Base-by-base conservation (phyloP, 2,329 filamentous ascomycete species). In the Immersiporthe knoxdaviesiana region DNA sequence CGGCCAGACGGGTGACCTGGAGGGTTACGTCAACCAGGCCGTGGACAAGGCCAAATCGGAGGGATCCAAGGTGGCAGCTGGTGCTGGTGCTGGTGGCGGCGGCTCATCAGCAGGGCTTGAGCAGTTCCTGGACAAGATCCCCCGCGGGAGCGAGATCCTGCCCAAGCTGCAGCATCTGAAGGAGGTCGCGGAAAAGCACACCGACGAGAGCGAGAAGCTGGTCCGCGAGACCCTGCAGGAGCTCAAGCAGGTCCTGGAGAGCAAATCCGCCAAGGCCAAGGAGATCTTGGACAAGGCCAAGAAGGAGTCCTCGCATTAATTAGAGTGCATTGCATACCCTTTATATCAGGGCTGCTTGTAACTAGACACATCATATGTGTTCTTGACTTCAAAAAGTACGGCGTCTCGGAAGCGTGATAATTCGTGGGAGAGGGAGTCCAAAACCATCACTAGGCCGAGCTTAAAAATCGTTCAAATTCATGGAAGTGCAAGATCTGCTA, bases 151-250 rank as follows among this genome's bases (percentile, higher is more conserved):
- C 58, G 85, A 91, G 78, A 86, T 93, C 62, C 75, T 92, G 47
- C 83, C 87, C 47, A 91, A 92, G 79, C 77, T 93, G 66, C 82
- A 88, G 74, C 84, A 91, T 74, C 78, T 94, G 67, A 84, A 87
- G 72, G 84, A 91, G 72, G 82, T 91, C 18, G 89, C 88, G 0
- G 83, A 90, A 74, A 88, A 92, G 81, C 88, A 92, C 77, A 88
- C 87, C 63, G 83, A 88, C 6, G 90, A 93, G 77, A 90, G 90
- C 2, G 86, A 93, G 82, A 86, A 88, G 78, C 81, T 93, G 50
- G 78, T 92, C 65, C 88, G 89, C 79, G 89, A 91, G 76, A 90
- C 91, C 0, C 82, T 92, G 63, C 84, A 90, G 59, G 90, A 92
- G 77, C 80, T 92, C 61, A 83, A 85, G 76, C 82, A 89, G 77